A percentile compares a stretch with the other conserved stretches of the same genome.
These are phyloP conservation scores for Talaromyces sp. DNA, from an alignment of 2,329 filamentous ascomycete genomes.

Conservation along the genomic window DNA sequence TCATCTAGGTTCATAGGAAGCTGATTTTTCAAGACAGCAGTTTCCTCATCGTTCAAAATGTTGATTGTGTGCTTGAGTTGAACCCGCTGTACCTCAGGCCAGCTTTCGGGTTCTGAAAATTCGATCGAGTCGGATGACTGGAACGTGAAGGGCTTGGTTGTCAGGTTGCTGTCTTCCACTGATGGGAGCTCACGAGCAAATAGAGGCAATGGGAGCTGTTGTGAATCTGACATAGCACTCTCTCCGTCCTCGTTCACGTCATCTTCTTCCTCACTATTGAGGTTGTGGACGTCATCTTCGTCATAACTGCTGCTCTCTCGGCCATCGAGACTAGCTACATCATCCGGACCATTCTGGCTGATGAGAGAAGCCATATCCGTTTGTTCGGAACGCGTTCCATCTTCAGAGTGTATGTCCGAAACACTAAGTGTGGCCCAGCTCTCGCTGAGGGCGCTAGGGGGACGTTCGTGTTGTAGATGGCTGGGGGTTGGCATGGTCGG, in stretches of 20 bases:
- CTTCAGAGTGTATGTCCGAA: conserved; percentile 45
- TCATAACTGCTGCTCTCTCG: conserved; percentile 37
- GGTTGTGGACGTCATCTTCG: conserved; percentile 36
- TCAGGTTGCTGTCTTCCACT: conserved; percentile 37
- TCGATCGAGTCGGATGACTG: conserved; percentile 39
- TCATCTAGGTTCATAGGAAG: conserved; percentile 29
- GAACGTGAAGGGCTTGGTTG: conserved; percentile 32
- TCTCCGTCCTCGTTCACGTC: conserved; percentile 34
- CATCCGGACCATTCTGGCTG: conserved; percentile 41
- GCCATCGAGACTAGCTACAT: conserved; percentile 44
- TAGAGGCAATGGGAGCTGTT: conserved; percentile 29
- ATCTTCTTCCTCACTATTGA: conserved; percentile 33
- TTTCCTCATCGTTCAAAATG: conserved; percentile 33
- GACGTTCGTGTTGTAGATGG: conserved; percentile 27
- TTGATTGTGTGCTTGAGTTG: conserved; percentile 43
- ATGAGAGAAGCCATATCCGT: conserved; percentile 45
- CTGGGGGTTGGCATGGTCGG: conserved; percentile 38
- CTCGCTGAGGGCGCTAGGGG: conserved; percentile 38
- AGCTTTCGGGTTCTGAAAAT: conserved; percentile 42
- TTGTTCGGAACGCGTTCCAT: conserved; percentile 44
- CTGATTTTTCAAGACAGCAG: conserved; percentile 27
- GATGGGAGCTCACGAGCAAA: conserved; percentile 28
- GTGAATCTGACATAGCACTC: conserved; percentile 29
- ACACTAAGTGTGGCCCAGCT: conserved; percentile 47
- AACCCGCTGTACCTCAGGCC: conserved; percentile 38